Evolutionary conservation across 495 filamentous ascomycete species (phyloP), one percentile per base, ranked within the genome.

Genomic region (Zalerion maritima): DNA sequence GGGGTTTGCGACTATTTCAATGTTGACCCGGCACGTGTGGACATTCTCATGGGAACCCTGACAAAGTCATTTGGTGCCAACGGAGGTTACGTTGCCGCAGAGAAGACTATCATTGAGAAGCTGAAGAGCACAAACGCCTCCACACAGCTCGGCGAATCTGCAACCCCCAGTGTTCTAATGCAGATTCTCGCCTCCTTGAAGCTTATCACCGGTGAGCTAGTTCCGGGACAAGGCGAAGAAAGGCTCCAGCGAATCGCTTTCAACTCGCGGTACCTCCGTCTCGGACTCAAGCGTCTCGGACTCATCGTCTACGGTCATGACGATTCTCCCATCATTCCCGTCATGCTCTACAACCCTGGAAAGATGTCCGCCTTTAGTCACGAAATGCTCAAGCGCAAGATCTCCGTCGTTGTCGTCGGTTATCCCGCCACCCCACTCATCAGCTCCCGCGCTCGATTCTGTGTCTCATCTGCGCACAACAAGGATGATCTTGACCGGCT

Each of bases 41-140:
- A 97, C 55, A 78, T 97, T 42, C 73, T 97, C 24, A 97, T 97
- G 89, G 89, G 89, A 34, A 97, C 89, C 10, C 59, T 97, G 28
- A 97, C 89, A 29, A 97, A 97, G 55, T 94, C 91, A 0, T 97
- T 97, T 41, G 89, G 89, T 45, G 89, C 89, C 44, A 97, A 97
- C 43, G 89, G 89, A 49, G 89, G 89, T 28, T 97, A 97, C 52
- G 67, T 97, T 44, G 83, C 87, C 4, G 89, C 73, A 7, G 80
- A 91, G 36, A 91, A 87, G 59, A 62, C 67, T 27, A 80, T 96
- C 57, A 86, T 97, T 42, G 81, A 91, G 51, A 85, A 87, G 51
- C 75, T 97, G 19, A 72, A 79, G 24, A 68, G 69, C 32, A 79
- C 75, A 29, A 93, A 96, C 45, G 79, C 89, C 12, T 85, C 77